Base-by-base conservation (phyloP, 345 rosid species). In the Aegle marmelos region DNA sequence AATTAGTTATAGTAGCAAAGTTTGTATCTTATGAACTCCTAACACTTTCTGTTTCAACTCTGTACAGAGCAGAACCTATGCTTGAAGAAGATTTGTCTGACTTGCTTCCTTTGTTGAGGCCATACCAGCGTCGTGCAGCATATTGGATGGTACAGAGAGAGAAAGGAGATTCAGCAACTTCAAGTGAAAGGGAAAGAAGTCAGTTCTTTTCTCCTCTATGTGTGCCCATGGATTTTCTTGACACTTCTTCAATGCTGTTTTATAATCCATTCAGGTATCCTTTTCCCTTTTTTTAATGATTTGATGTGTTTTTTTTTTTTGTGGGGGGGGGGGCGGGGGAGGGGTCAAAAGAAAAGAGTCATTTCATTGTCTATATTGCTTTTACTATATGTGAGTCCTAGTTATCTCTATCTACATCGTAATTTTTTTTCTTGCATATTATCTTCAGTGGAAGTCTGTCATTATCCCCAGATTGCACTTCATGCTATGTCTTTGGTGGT, bases 91-190 rank as follows among this genome's bases (percentile, higher is more conserved):
- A 81, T 73, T 71, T 91, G 64, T 85, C 88, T 76, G 91, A 90
- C 87, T 80, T 95, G 89, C 91, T 90, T 57, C 97, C 97, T 75
- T 86, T 85, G 58, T 83, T 95, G 75, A 90, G 97, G 86, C 97
- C 98, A 56, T 95, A 95, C 86, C 99, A 93, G 80, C 92, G 91
- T 10, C 97, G 99, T 72, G 99, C 99, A 50, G 98, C 90, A 69
- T 83, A 87, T 78, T 95, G 99, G 99, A 95, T 95, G 99, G 90
- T 93, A 72, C 89, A 90, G 73, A 84, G 87, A 83, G 99, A 95
- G 90, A 92, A 87, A 86, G 90, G 94, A 74, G 85, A 80, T 80
- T 85, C 82, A 59, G 80, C 81, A 76, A 83, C 59, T 69, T 80
- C 64, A 74, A 82, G 56, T 67, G 81, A 76, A 57, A 81, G 61